Evolutionary conservation across 164 flowering plant genomes (phyloP), one percentile per base, ranked within the genome.

Genomic region (Warburgia ugandensis): DNA sequence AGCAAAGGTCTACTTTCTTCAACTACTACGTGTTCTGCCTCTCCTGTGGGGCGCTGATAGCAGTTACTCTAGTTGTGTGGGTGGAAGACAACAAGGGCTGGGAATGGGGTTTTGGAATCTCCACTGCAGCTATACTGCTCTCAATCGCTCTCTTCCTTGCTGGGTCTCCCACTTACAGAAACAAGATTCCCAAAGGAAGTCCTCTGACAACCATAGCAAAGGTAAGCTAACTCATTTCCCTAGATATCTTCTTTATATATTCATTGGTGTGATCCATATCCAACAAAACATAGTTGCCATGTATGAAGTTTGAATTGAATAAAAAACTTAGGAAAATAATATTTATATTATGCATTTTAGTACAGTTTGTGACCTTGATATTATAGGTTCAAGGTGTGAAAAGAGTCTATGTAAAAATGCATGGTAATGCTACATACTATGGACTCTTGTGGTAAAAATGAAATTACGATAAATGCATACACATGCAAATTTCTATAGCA

Each of bases 1-100:
- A 76, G 63, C 83, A 77, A 37, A 66, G 86, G 68, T 89, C 95
- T 1, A 60, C 76, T 3, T 89, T 79, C 69, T 89, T 89, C 74
- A 89, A 83, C 68, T 89, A 83, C 55, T 85, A 52, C 29, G 75
- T 85, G 3, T 89, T 85, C 65, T 76, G 79, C 64, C 87, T 89
- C 33, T 61, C 90, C 8, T 70, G 70, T 63, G 97, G 97, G 1
- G 89, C 85, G 50, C 61, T 89, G 3, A 65, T 83, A 25, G 97
- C 94, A 6, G 94, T 85, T 7, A 89, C 95, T 8, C 66, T 89
- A 17, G 87, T 85, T 19, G 95, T 89, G 1, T 89, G 97, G 97
- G 58, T 89, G 28, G 95, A 89, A 60, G 95, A 85, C 51, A 85
- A 89, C 71, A 73, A 65, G 32, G 97, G 97, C 26, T 89, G 97